Conservation (phyloP, 805 yeast species). For the Metschnikowia koreensis region DNA sequence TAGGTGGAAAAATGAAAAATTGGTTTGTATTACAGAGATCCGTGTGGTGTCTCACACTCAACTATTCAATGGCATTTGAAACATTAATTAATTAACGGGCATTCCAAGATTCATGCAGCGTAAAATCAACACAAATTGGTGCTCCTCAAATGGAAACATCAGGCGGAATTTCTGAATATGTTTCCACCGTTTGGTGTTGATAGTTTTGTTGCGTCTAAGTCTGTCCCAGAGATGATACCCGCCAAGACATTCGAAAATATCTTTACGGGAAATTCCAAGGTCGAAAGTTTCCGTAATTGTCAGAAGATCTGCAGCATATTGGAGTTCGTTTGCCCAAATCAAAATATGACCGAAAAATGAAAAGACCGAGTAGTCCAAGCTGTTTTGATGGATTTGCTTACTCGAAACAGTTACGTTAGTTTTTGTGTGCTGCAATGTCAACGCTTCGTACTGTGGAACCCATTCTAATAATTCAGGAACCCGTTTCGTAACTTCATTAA, state of each 20-base stretch:
- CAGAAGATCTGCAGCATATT: slow-evolving; percentile 11
- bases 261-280: slow-evolving; percentile 18
- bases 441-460: slow-evolving; percentile 30
- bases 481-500: slow-evolving; percentile 24
- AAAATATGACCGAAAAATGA: slow-evolving; percentile 38
- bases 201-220: slow-evolving; percentile 29
- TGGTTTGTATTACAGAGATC: background rate
- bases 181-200: slow-evolving; percentile 43
- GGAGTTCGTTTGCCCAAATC: slow-evolving; percentile 35
- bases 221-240: slow-evolving; percentile 43
- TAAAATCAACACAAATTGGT: slow-evolving; percentile 38
- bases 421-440: slow-evolving; percentile 32
- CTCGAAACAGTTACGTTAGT: slow-evolving; percentile 36
- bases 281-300: slow-evolving; percentile 20
- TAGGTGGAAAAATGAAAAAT: background rate
- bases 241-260: slow-evolving; percentile 28
- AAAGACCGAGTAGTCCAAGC: slow-evolving; percentile 38
- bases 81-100: slow-evolving; percentile 1
- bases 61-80: too few relatives aligned
- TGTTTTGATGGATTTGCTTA: slow-evolving; percentile 33
- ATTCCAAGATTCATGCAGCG: slow-evolving; percentile 31
- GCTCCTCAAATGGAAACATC: slow-evolving; percentile 36
- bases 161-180: slow-evolving; percentile 38
- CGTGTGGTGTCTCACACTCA: too few relatives aligned
- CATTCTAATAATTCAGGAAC: slow-evolving; percentile 28